These are phyloP conservation scores for Salix purpurea DNA, from an alignment of 345 rosid species.

Conservation along the genomic window DNA sequence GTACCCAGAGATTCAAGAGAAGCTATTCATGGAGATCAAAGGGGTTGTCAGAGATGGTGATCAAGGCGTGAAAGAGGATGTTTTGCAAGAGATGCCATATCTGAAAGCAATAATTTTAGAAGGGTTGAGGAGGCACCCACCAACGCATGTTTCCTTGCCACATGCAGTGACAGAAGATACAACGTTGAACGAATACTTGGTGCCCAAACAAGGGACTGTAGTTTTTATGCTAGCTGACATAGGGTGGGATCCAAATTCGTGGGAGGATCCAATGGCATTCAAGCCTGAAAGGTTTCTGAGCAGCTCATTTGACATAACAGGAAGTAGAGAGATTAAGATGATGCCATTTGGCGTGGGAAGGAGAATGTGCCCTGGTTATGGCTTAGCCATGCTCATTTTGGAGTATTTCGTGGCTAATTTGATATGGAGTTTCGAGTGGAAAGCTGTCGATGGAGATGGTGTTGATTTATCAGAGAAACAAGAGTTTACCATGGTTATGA, in stretches of 20 bases:
- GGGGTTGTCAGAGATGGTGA: neutral
- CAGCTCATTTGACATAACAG: neutral
- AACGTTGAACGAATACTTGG: neutral
- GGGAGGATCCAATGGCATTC: slow-evolving; percentile 21
- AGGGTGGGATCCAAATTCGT: slow-evolving; percentile 8
- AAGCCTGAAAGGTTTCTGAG: slow-evolving; percentile 18
- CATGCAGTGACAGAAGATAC: slow-evolving; percentile 14
- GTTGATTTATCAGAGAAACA: slow-evolving; percentile 7
- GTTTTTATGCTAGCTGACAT: slow-evolving; percentile 14
- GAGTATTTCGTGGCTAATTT: slow-evolving; percentile 22
- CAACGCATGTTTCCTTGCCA: neutral
- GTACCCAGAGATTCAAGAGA: slow-evolving; percentile 14
- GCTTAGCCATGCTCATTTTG: slow-evolving; percentile 12
- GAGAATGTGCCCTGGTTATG: slow-evolving; percentile 17
- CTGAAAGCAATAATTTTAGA: slow-evolving; percentile 8
- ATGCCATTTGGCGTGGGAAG: slow-evolving; percentile 17
- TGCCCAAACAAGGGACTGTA: neutral
- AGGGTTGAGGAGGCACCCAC: slow-evolving; percentile 15
- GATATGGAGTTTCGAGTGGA: slow-evolving; percentile 14
- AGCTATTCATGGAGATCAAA: slow-evolving; percentile 8
- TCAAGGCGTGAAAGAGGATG: slow-evolving; percentile 2
- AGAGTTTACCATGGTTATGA: neutral
- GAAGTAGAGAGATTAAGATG: slow-evolving; percentile 19
- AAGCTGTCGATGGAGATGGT: slow-evolving; percentile 4
- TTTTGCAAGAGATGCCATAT: slow-evolving; percentile 4